Evolutionary conservation across 176 grass and related monocot species (phyloP), one percentile per base, ranked within the genome.

Genomic region (Poa pratensis): DNA sequence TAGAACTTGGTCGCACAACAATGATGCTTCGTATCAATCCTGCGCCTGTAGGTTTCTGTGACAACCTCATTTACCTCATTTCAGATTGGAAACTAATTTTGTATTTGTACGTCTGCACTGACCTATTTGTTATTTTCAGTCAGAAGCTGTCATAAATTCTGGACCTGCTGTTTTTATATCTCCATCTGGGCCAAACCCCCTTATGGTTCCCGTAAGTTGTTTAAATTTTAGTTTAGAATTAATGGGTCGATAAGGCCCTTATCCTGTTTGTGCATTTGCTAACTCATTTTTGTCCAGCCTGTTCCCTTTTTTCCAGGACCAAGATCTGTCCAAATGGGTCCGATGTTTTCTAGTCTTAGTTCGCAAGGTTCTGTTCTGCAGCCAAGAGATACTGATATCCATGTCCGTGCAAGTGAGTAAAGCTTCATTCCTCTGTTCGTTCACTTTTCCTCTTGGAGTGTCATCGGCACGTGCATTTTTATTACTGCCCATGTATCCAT

Each of bases 121-220:
- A 89, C 52, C 24, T 32, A 76, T 78, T 72, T 76, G 7, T 42
- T 81, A 71, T 78, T 87, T 95, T 79, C 91, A 96, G 96, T 85
- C 82, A 76, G 96, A 96, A 86, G 93, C 91, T 2, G 86, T 88
- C 42, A 86, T 99, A 20, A 96, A 94, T 75, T 94, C 93, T 76
- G 96, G 96, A 82, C 91, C 96, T 16, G 96, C 96, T 80, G 88
- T 99, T 91, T 99, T 94, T 83, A 92, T 99, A 72, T 99, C 96
- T 84, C 90, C 91, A 83, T 89, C 88, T 87, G 93, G 91, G 17
- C 93, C 96, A 78, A 99, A 95, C 86, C 93, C 93, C 75, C 83
- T 99, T 86, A 96, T 99, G 96, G 96, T 96, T 94, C 93, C 91
- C 81, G 96, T 99, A 68, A 86, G 85, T 85, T 80, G 14, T 26